A percentile compares a stretch with the other conserved stretches of the same genome.
Evolutionary conservation across 2,329 filamentous ascomycete species (phyloP).

Genomic region (Cryphonectria parasitica): DNA sequence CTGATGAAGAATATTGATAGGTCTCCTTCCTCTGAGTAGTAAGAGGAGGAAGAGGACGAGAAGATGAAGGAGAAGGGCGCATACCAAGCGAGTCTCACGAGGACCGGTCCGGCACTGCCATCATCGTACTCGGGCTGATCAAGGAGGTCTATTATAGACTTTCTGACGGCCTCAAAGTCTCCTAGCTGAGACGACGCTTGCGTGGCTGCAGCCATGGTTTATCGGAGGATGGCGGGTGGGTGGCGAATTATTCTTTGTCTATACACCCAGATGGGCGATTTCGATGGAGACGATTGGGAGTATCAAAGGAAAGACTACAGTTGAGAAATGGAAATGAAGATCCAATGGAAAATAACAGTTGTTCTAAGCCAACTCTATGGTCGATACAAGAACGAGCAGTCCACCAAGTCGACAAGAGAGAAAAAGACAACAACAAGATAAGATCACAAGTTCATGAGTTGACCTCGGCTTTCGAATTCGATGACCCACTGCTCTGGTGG

Average conservation of each 20-base stretch:
- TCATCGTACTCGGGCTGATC: conserved; percentile 68
- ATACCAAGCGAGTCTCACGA: conserved; percentile 66
- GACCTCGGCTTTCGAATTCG: conserved; percentile 23
- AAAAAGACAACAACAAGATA: conserved; percentile 20
- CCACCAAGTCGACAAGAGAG: not conserved
- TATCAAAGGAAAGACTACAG: not conserved
- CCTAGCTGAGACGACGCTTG: conserved; percentile 42
- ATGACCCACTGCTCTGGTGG: conserved; percentile 22
- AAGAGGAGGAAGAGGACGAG: not conserved
- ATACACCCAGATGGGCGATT: not conserved
- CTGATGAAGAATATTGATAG: too few species aligned
- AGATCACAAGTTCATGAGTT: conserved; percentile 17
- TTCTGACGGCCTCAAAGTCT: conserved; percentile 64
- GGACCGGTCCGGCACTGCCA: conserved; percentile 65
- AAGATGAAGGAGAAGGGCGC: conserved; percentile 20
- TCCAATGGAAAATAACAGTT: conserved; percentile 4
- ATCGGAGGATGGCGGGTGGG: not conserved
- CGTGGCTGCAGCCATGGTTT: conserved; percentile 17
- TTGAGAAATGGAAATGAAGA: not conserved
- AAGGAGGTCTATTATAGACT: conserved; percentile 57
- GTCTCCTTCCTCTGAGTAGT: not conserved
- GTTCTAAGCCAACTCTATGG: not conserved
- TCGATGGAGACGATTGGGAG: not conserved
- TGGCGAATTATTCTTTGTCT: not conserved
- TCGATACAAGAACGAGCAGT: not conserved